A percentile compares a stretch with the other conserved stretches of the same genome.
phyloP scores from a whole-genome alignment of 768 basidiomycete genomes.

The Auricularia sp. region DNA sequence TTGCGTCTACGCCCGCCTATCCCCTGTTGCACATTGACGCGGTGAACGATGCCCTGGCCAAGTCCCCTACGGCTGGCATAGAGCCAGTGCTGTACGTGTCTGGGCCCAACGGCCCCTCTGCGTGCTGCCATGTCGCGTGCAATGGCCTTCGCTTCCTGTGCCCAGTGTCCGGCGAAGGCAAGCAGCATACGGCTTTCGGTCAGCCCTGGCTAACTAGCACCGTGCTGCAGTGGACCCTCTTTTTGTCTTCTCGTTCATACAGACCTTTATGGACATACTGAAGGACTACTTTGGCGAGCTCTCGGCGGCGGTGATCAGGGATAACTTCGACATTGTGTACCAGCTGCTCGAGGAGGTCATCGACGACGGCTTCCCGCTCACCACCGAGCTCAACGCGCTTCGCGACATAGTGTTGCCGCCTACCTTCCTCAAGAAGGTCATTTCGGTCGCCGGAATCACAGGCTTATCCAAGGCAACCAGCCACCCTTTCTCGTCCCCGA shows the following conservation, averaged over 20 bases:
- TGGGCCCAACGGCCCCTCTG: conserved; percentile 46
- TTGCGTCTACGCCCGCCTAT: conserved; percentile 68
- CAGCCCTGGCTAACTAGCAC: background rate
- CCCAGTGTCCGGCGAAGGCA: conserved; percentile 78
- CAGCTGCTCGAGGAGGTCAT: conserved; percentile 95
- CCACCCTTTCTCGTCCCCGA: conserved; percentile 71
- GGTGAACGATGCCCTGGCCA: conserved; percentile 60
- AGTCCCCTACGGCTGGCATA: conserved; percentile 24
- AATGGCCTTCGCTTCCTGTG: conserved; percentile 71
- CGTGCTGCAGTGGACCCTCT: conserved; percentile 65
- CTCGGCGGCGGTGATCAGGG: conserved; percentile 67
- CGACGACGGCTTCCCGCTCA: conserved; percentile 83
- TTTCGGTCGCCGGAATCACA: conserved; percentile 42
- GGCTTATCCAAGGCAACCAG: conserved; percentile 30
- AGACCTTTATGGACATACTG: conserved; percentile 75
- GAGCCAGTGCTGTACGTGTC: conserved; percentile 50
- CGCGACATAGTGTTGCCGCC: conserved; percentile 92
- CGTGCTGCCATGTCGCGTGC: conserved; percentile 72
- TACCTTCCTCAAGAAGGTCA: conserved; percentile 66
- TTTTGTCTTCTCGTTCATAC: conserved; percentile 80
- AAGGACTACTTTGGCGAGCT: conserved; percentile 83
- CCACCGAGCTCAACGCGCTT: conserved; percentile 80
- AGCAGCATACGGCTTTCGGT: conserved; percentile 1
- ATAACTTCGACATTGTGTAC: conserved; percentile 93
- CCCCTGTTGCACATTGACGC: conserved; percentile 82